Percentiles rank a stretch among this genome's conserved stretches.
phyloP scores from a whole-genome alignment of 805 yeast genomes.

The Vanderwaltozyma yarrowii region DNA sequence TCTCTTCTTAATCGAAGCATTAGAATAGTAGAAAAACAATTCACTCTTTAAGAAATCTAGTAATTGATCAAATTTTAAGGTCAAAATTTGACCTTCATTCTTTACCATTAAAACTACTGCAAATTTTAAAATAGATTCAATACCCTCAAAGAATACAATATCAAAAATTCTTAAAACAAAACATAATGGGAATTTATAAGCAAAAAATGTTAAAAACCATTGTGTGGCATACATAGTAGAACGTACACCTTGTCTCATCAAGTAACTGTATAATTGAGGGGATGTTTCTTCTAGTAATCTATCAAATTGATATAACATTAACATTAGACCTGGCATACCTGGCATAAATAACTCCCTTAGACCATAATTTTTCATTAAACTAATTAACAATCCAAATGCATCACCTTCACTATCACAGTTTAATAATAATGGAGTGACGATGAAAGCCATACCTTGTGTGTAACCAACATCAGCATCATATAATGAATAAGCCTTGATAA shows the following conservation, averaged over 20 bases:
- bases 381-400: constrained; percentile 70
- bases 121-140: constrained; percentile 76
- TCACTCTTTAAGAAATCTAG: constrained; percentile 70
- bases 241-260: constrained; percentile 75
- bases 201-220: constrained; percentile 93
- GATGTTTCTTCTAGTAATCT: constrained; percentile 66
- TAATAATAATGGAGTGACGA: constrained; percentile 73
- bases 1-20: constrained; percentile 21
- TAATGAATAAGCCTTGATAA: constrained; percentile 74
- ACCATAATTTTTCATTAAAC: constrained; percentile 77
- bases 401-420: constrained; percentile 63
- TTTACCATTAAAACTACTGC: constrained; percentile 70
- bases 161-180: constrained; percentile 84
- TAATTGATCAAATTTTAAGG: constrained; percentile 64
- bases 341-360: constrained; percentile 70
- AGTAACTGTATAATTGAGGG: constrained; percentile 66
- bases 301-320: constrained; percentile 82
- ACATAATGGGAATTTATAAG: constrained; percentile 86
- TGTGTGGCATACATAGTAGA: constrained; percentile 97
- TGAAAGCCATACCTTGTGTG: constrained; percentile 96
- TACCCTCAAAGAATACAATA: constrained; percentile 81
- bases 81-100: constrained; percentile 49
- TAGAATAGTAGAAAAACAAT: constrained; percentile 61
- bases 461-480: constrained; percentile 92
- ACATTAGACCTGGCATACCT: constrained; percentile 88